phyloP scores from a whole-genome alignment of 23 red algal species.

The Chondrus crispus region DNA sequence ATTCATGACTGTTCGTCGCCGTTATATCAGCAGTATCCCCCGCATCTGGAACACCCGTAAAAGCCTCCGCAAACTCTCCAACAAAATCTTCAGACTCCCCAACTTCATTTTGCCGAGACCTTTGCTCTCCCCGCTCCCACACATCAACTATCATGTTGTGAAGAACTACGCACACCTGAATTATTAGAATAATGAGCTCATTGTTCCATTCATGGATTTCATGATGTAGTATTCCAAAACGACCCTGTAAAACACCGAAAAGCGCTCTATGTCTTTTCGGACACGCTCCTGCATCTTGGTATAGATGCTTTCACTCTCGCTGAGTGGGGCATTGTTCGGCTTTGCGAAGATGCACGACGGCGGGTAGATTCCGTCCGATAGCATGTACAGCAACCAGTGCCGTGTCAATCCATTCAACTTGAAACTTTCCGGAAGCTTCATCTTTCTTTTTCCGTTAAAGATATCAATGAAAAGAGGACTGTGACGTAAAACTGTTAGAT shows the following conservation, averaged over 20 bases:
- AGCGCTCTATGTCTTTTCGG: background rate
- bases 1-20: too few relatives aligned
- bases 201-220: background rate
- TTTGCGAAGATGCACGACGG: background rate
- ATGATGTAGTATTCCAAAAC: background rate
- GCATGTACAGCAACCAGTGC: background rate
- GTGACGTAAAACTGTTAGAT: constrained; percentile 10
- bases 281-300: background rate
- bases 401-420: background rate
- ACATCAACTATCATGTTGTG: constrained; percentile 56
- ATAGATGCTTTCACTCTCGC: background rate
- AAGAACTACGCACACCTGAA: constrained; percentile 8
- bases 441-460: background rate
- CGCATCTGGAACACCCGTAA: too few relatives aligned
- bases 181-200: background rate
- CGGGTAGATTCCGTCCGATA: background rate
- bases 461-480: constrained; percentile 46
- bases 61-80: background rate
- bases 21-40: too few relatives aligned
- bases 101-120: too few relatives aligned
- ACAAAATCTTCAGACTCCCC: background rate
- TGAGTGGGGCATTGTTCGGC: background rate
- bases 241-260: background rate
- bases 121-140: background rate
- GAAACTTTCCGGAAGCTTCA: background rate